Percentiles rank a stretch among this genome's conserved stretches.
phyloP scores from a whole-genome alignment of 176 grass and related monocot species.

The Themeda triandra region DNA sequence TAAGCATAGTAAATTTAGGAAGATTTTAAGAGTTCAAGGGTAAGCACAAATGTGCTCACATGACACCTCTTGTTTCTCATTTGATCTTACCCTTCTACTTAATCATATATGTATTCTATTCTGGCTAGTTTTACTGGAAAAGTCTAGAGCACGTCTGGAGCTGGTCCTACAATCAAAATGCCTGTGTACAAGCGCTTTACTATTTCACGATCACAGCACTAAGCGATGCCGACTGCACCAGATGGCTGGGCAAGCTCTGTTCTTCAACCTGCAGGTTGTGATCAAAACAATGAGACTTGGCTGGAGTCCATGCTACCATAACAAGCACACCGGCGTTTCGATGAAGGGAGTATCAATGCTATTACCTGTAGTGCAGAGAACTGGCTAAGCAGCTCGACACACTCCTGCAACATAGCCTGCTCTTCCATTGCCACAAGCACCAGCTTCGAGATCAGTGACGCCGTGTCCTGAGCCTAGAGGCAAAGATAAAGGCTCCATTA shows the following conservation, averaged over 20 bases:
- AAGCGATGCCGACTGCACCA: constrained; percentile 31
- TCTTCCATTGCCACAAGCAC: constrained; percentile 27
- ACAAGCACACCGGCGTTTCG: too few relatives aligned
- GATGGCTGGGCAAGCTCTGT: constrained; percentile 56
- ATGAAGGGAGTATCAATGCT: not conserved
- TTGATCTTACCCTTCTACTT: not conserved
- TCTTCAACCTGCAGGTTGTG: constrained; percentile 38
- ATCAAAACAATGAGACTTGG: not conserved
- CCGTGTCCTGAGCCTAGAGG: constrained; percentile 16
- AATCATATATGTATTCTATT: not conserved
- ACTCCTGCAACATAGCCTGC: constrained; percentile 31
- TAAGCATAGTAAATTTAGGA: not conserved
- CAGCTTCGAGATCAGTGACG: constrained; percentile 26
- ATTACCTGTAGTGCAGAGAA: constrained; percentile 43
- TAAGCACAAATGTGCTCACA: not conserved
- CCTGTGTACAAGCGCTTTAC: not conserved
- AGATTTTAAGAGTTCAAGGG: not conserved
- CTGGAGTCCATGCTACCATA: not conserved
- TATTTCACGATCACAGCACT: not conserved
- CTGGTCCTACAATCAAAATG: not conserved
- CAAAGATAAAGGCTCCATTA: not conserved
- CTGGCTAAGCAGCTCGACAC: constrained; percentile 27
- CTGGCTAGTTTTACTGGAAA: not conserved
- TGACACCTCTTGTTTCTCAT: not conserved
- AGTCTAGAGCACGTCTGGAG: not conserved